Evolutionary conservation across 2,329 filamentous ascomycete genomes (phyloP), one percentile per base, ranked within the genome.

Genomic region (Aspergillus vadensis): DNA sequence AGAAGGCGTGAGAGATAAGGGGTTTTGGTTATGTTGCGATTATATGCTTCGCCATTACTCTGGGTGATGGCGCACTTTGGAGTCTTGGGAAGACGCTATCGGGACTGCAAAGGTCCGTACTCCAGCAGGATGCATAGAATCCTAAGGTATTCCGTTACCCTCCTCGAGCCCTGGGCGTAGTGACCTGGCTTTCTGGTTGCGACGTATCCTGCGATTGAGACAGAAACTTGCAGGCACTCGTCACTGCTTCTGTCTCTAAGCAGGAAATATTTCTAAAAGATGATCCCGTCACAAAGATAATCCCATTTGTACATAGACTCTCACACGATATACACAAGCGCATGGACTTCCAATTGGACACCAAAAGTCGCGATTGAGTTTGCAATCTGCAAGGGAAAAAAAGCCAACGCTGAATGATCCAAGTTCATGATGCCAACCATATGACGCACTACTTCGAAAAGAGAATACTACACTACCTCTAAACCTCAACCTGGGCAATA

Each of bases 401-500:
- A 12, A 58, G 50, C 25, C 52, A 59, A 59, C 25, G 53, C 30
- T 27, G 32, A 36, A 36, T 36, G 19, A 52, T 53, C 25, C 47
- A 59, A 62, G 21, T 27, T 47, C 48, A 51, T 25, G 57, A 57
- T 58, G 19, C 44, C 56, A 43, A 56, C 51, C 60, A 63, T 30
- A 53, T 61, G 57, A 44, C 52, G 55, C 47, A 38, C 48, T 55
- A 51, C 49, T 54, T 32, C 15, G 15, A 58, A 23, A 36, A 36
- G 30, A 36, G 27, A 53, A 21, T 27, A 19, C 36, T 5, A 30
- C 15, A 5, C 38, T 27, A 14, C 12, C 32, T 2, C 67, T 52
- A 75, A 21, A 74, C 62, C 53, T 72, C 55, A 51, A 71, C 67
- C 39, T 76, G 63, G 27, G 70, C 68, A 67, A 77, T 77, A 30